Base-by-base conservation (phyloP, 177 flowering plant species). In the Telopea speciosissima region DNA sequence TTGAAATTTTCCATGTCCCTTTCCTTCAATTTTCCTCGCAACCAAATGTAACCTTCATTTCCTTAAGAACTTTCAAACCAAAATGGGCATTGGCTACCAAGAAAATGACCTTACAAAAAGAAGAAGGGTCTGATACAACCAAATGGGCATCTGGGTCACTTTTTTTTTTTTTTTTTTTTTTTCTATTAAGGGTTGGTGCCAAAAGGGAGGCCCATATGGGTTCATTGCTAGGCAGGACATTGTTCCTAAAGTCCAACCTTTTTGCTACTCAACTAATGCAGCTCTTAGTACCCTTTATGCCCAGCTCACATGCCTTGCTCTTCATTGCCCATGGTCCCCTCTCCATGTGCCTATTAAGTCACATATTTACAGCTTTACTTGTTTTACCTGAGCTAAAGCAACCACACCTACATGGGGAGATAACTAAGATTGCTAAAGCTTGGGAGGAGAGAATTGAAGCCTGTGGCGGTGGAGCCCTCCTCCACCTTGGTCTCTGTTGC, bases 281-380 rank as follows among this genome's bases (percentile, higher is more conserved):
- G 44, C 49, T 28, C 31, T 62, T 21, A 40, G 24, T 19, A 7
- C 19, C 42, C 70, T 66, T 25, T 14, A 45, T 68, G 61, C 69
- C 54, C 62, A 42, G 25, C 68, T 23, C 68, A 54, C 61, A 16
- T 68, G 70, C 44, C 26, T 21, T 58, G 24, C 71, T 45, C 67
- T 67, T 67, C 61, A 73, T 67, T 68, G 62, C 40, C 75, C 61
- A 62, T 68, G 71, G 75, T 68, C 75, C 75, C 71, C 60, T 16
- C 40, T 26, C 75, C 71, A 61, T 67, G 75, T 73, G 75, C 8
- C 70, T 45, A 24, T 60, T 36, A 65, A 60, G 61, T 61, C 60
- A 36, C 74, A 72, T 58, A 33, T 64, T 56, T 58, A 21, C 33
- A 28, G 7, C 60, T 19, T 45, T 63, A 49, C 16, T 61, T 25